Base-by-base conservation (phyloP, 2,329 filamentous ascomycete species). In the Dothideomycetes sp. region DNA sequence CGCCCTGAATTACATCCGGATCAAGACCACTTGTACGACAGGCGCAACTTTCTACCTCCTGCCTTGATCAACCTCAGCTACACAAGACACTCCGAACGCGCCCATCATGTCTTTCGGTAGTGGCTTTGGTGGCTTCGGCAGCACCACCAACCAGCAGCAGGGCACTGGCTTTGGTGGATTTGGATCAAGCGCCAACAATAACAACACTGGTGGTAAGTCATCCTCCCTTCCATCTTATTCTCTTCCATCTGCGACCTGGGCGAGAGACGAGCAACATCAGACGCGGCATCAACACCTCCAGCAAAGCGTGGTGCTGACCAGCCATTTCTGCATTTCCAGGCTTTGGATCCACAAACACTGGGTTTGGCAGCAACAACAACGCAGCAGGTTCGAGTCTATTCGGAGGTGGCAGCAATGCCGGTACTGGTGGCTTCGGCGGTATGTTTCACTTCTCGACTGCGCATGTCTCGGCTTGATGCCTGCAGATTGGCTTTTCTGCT, bases 101-200 rank as follows among this genome's bases (percentile, higher is more conserved):
- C 31, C 24, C 38, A 39, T 32, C 29, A 47, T 47, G 45, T 45
- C 45, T 17, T 44, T 44, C 35, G 42, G 42, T n/a, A 34, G 38
- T 33, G 31, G 37, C n/a, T n/a, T n/a, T 14, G 38, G 38, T 24
- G 38, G 81, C 38, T 86, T 77, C 57, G 91, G 87, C 27, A 93
- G 88, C 60, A 73, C 75, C 34, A 85, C 81, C 46, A 85, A 85
- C 22, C 81, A 87, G 49, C 88, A 86, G n/a, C 71, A 79, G 44
- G 71, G 68, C 50, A 75, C 72, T 45, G 64, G 65, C 3, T 78
- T 78, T 47, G 65, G 65, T 16, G 65, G 65, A 3, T 70, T 68
- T 36, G 42, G 42, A 12, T 37, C 42, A 9, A 40, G 30, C 27
- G 42, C 36, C 29, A 41, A 37, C 11, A 46, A 42, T 33, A 40